Base-by-base conservation (phyloP, 2,329 filamentous ascomycete genomes). In the Fusarium begoniae region DNA sequence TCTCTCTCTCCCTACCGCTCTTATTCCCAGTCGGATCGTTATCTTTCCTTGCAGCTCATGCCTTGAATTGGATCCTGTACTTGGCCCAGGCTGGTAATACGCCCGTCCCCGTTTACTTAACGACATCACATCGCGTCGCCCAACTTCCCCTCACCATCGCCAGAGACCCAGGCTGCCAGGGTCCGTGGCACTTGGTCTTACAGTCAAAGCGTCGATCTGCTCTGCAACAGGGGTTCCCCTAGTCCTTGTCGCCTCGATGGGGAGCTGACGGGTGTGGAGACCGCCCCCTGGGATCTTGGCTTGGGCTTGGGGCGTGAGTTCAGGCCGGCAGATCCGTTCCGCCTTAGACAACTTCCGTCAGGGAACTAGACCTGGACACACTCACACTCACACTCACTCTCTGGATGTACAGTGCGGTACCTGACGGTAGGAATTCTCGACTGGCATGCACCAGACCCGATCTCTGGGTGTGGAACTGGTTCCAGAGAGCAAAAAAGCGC, bases 251-350 rank as follows among this genome's bases (percentile, higher is more conserved):
- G 43, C 47, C 47, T 72, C 59, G 68, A 58, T 61, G 37, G 26
- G 26, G 26, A 56, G 51, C 43, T 61, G 58, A 61, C 48, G 58
- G 38, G 32, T 48, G 67, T 71, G 69, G 69, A 51, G 17, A 17
- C 35, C 35, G 35, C 64, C 61, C 43, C 50, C 45, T 51, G 48
- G 18, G 59, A 67, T 75, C 76, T 35, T 35, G 48, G 45, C 71
- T 70, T 53, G 24, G 14, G 24, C 24, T 18, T 53, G 59, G 53
- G 58, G 64, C 51, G 45, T 60, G 50, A 48, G 35, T 28, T 18
- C 32, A 73, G 55, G 38, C 74, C 75, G 75, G 75, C 64, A 72
- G 69, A 78, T 69, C 75, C 75, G 75, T 78, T 72, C 63, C 63
- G 54, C 69, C 51, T 63, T 62, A 43, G 65, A 73, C 72, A 43